These are phyloP conservation scores for Bjerkandera adusta DNA, from an alignment of 1,284 basidiomycete genomes.

Conservation along the genomic window DNA sequence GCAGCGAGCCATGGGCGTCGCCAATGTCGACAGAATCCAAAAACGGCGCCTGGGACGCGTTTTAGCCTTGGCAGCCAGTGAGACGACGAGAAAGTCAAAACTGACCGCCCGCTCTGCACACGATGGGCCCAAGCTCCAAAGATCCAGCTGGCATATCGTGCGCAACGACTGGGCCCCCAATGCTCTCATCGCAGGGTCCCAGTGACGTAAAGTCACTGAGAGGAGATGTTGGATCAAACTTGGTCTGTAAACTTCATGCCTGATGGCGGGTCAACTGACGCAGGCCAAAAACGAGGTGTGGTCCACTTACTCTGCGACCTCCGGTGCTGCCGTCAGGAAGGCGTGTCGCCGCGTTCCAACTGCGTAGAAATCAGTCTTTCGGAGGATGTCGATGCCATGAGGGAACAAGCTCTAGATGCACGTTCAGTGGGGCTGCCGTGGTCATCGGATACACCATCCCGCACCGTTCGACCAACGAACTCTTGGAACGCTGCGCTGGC, in stretches of 20 bases:
- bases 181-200: constrained; percentile 83
- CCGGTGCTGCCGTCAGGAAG: constrained; percentile 80
- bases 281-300: constrained; percentile 9
- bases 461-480: constrained; percentile 89
- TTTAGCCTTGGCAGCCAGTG: constrained; percentile 8
- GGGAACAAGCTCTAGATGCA: constrained; percentile 74
- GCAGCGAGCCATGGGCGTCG: constrained; percentile 82
- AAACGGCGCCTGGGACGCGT: constrained; percentile 46
- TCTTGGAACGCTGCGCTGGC: constrained; percentile 99
- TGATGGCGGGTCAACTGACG: too few species aligned
- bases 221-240: constrained; percentile 77
- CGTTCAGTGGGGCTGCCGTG: too few species aligned
- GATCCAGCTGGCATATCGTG: constrained; percentile 63
- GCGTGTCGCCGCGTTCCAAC: constrained; percentile 85
- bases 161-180: constrained; percentile 80
- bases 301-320: constrained; percentile 75
- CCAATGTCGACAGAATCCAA: constrained; percentile 66
- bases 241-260: constrained; percentile 69
- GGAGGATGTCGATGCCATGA: constrained; percentile 91
- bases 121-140: constrained; percentile 49
- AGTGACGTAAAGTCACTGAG: constrained; percentile 79
- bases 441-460: constrained; percentile 23
- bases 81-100: constrained; percentile 6
- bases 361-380: constrained; percentile 93
- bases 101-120: constrained; percentile 52